Evolutionary conservation across 2,329 filamentous ascomycete genomes (phyloP).

Genomic region (Sordariomycetes sp.): DNA sequence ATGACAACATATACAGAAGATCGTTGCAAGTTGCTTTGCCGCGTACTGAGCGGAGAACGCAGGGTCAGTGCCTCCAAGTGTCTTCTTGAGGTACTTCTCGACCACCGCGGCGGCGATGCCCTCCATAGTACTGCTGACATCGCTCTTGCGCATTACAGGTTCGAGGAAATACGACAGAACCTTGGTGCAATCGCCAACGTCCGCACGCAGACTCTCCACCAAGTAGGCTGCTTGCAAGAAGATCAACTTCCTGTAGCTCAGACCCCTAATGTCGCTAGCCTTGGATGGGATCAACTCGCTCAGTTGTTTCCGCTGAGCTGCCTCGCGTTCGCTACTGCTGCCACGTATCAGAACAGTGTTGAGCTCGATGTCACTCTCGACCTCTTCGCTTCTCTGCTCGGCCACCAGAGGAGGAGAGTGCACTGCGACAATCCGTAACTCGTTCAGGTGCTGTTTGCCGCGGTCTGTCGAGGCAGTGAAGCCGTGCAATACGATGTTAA

Average conservation of each 20-base stretch:
- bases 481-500: conserved; percentile 92
- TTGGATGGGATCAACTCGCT: conserved; percentile 65
- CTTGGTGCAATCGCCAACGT: conserved; percentile 82
- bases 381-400: conserved; percentile 78
- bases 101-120: conserved; percentile 60
- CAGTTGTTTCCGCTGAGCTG: conserved; percentile 73
- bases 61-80: conserved; percentile 59
- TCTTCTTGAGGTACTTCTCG: conserved; percentile 69
- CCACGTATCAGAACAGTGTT: conserved; percentile 88
- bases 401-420: conserved; percentile 82
- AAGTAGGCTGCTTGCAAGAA: conserved; percentile 88
- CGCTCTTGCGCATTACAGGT: conserved; percentile 62
- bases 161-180: conserved; percentile 92
- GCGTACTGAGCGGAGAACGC: conserved; percentile 85
- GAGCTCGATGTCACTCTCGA: conserved; percentile 93
- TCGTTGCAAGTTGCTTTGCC: conserved; percentile 75
- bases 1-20: conserved; percentile 88
- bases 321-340: conserved; percentile 68
- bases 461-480: conserved; percentile 69
- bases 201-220: conserved; percentile 79
- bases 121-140: conserved; percentile 57
- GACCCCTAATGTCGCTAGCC: conserved; percentile 66
- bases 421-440: conserved; percentile 75
- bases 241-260: conserved; percentile 85
- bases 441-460: conserved; percentile 62